Evolutionary conservation across 2,329 filamentous ascomycete genomes (phyloP).

Genomic region (Cladophialophora chaetospira): DNA sequence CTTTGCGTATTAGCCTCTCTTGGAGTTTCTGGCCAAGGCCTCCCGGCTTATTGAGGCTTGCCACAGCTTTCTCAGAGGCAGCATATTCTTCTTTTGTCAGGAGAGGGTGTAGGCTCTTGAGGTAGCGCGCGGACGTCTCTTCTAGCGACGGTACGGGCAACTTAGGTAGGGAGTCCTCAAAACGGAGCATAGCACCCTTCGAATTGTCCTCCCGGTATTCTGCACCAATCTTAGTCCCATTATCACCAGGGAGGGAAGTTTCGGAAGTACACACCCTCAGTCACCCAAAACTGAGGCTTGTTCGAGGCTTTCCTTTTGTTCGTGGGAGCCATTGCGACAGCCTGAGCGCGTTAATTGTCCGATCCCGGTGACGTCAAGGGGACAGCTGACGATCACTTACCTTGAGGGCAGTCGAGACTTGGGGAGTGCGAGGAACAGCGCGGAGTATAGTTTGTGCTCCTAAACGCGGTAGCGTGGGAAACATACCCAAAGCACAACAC

Average conservation of each 20-base stretch:
- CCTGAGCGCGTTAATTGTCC: constrained; percentile 26
- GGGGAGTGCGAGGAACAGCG: constrained; percentile 23
- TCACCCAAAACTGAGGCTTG: constrained; percentile 36
- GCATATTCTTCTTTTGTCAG: constrained; percentile 61
- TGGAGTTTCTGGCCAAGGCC: constrained; percentile 81
- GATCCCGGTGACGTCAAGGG: constrained; percentile 18
- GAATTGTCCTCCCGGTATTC: constrained; percentile 66
- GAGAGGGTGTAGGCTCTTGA: constrained; percentile 67
- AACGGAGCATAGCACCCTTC: constrained; percentile 67
- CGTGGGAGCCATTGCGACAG: constrained; percentile 34
- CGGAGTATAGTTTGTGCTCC: constrained; percentile 27
- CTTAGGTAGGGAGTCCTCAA: constrained; percentile 65
- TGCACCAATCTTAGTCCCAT: constrained; percentile 36
- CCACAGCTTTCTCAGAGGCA: constrained; percentile 73
- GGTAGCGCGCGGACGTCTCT: constrained; percentile 65
- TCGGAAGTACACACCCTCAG: constrained; percentile 45
- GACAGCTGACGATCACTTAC: constrained; percentile 6
- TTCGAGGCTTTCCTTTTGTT: constrained; percentile 46
- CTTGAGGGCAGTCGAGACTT: constrained; percentile 19
- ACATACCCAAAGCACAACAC: constrained; percentile 28
- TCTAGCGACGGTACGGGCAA: constrained; percentile 65
- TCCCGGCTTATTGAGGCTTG: constrained; percentile 85
- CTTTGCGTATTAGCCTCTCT: constrained; percentile 77
- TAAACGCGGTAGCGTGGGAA: constrained; percentile 28
- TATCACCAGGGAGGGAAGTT: not conserved